A percentile compares a stretch with the other conserved stretches of the same genome.
Conservation (phyloP, 176 grass and related monocot genomes). For the Cenchrus fungigraminus region DNA sequence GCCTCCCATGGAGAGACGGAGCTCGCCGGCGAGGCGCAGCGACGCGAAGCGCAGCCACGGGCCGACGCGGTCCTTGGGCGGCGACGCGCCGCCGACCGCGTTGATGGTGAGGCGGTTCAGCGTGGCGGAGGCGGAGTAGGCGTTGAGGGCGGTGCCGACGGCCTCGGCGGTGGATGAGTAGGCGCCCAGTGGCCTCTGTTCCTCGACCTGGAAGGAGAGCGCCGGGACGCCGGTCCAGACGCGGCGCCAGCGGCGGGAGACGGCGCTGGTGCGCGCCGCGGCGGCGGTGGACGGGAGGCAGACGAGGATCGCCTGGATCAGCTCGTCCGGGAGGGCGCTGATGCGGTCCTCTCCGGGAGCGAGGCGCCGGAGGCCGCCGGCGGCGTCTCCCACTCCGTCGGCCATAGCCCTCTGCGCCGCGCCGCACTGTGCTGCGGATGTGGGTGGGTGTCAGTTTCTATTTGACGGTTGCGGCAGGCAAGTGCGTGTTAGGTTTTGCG, state of each 20-base stretch:
- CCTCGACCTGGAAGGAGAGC: not conserved
- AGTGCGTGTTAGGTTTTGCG: not conserved
- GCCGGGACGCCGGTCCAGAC: not conserved
- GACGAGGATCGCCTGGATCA: constrained; percentile 9
- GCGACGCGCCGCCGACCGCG: not conserved
- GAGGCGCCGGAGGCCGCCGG: not conserved
- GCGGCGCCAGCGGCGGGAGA: constrained; percentile 23
- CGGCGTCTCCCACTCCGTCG: not conserved
- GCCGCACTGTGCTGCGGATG: too few species aligned
- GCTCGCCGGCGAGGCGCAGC: not conserved
- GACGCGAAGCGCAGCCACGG: constrained; percentile 27
- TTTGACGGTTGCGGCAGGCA: not conserved
- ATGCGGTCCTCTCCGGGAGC: not conserved
- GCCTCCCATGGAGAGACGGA: not conserved
- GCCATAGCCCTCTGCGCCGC: not conserved
- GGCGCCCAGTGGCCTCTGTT: not conserved
- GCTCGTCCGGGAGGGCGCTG: constrained; percentile 19
- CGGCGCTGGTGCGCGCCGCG: constrained; percentile 27
- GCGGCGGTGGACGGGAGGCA: not conserved
- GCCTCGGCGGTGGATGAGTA: not conserved
- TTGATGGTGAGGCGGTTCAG: not conserved
- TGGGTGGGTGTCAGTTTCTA: not conserved
- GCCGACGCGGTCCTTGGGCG: not conserved
- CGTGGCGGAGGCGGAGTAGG: not conserved
- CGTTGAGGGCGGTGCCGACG: constrained; percentile 23